Conservation (phyloP, 805 yeast genomes). For the Osmozyma mogii region DNA sequence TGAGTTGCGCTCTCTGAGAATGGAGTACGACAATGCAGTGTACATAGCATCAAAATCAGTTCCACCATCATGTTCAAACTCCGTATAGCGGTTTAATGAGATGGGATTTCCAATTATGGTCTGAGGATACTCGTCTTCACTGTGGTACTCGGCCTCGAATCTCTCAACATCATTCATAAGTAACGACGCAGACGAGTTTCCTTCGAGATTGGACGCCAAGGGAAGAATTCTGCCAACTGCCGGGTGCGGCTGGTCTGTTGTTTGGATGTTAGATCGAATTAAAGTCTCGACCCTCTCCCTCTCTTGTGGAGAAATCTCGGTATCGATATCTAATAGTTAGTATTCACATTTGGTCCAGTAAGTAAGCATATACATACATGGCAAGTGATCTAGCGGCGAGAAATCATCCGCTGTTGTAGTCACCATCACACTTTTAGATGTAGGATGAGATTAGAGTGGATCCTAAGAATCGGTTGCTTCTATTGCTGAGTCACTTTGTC, state of each 20-base stretch:
- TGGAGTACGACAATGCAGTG: slow-evolving; percentile 33
- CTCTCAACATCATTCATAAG: slow-evolving; percentile 13
- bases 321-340: slow-evolving; percentile 25
- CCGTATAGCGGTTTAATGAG: slow-evolving; percentile 19
- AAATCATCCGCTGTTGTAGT: too few relatives aligned
- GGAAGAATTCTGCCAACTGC: slow-evolving; percentile 12
- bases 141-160: slow-evolving; percentile 21
- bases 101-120: slow-evolving; percentile 22
- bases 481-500: too few relatives aligned
- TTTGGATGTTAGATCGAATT: slow-evolving; percentile 15
- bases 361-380: slow-evolving; percentile 24
- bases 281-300: slow-evolving; percentile 27
- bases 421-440: too few relatives aligned
- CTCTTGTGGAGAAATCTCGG: slow-evolving; percentile 27
- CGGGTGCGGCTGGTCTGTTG: slow-evolving; percentile 8
- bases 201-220: slow-evolving; percentile 7
- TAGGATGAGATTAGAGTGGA: too few relatives aligned
- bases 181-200: slow-evolving; percentile 5
- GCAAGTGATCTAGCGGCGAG: slow-evolving; percentile 32
- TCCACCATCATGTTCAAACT: slow-evolving; percentile 11
- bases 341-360: neutral
- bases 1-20: slow-evolving; percentile 34
- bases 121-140: slow-evolving; percentile 13
- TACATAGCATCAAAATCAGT: slow-evolving; percentile 18
- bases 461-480: too few relatives aligned